Evolutionary conservation across 805 yeast genomes (phyloP).

Genomic region (Wickerhamomyces kurtzmanii): DNA sequence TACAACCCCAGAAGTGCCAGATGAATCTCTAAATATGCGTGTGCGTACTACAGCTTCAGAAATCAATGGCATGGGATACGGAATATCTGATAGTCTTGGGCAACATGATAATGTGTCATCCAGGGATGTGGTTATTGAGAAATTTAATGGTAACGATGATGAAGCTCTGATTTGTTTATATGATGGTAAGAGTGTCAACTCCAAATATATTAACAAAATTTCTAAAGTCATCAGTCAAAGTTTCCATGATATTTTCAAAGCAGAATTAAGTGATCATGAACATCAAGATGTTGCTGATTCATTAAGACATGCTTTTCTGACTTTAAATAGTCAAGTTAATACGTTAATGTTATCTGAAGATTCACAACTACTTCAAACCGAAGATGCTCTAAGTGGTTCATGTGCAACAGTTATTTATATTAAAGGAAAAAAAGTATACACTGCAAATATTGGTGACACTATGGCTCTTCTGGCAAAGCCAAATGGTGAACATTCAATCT

Average conservation of each 20-base stretch:
- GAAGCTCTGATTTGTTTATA: conserved; percentile 76
- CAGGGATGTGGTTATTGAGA: conserved; percentile 80
- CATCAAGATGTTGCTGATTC: conserved; percentile 61
- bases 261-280: conserved; percentile 42
- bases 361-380: conserved; percentile 46
- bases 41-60: conserved; percentile 85
- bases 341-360: conserved; percentile 29
- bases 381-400: conserved; percentile 75
- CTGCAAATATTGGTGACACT: conserved; percentile 89
- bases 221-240: conserved; percentile 66
- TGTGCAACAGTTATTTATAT: conserved; percentile 77
- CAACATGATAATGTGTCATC: conserved; percentile 52
- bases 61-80: conserved; percentile 68
- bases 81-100: conserved; percentile 86
- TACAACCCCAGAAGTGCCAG: conserved; percentile 83
- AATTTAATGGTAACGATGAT: conserved; percentile 76
- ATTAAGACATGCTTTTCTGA: conserved; percentile 69
- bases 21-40: conserved; percentile 73
- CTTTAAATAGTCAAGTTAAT: conserved; percentile 66
- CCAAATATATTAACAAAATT: conserved; percentile 48
- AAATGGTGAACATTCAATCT: conserved; percentile 68
- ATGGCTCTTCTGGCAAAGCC: conserved; percentile 70
- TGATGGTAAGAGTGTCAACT: conserved; percentile 62
- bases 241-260: conserved; percentile 57
- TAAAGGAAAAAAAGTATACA: conserved; percentile 56